Percentiles rank a stretch among this genome's conserved stretches.
These are phyloP conservation scores for Volvox carteri DNA, from an alignment of 163 green algal genomes.

Conservation along the genomic window DNA sequence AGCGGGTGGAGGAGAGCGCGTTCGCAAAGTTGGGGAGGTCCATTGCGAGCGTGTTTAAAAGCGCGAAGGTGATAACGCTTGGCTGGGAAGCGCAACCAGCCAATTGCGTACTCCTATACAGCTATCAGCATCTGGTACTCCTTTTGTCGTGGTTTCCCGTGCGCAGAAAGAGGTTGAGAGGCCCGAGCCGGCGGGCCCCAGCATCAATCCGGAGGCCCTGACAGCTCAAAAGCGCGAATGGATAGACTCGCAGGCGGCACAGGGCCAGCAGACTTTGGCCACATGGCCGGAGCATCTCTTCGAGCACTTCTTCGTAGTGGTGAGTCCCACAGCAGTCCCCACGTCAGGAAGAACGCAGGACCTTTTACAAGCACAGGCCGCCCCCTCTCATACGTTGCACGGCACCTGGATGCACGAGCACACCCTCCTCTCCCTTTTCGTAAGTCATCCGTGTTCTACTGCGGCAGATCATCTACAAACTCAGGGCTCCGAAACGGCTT, in stretches of 20 bases:
- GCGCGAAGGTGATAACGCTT: neutral
- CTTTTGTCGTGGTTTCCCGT: too few species aligned
- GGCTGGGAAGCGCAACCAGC: neutral
- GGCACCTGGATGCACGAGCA: too few species aligned
- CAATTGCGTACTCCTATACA: too few species aligned
- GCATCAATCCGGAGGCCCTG: conserved; percentile 76
- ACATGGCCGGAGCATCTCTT: conserved; percentile 72
- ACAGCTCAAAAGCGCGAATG: conserved; percentile 76
- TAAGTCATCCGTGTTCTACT: too few species aligned
- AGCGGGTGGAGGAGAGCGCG: conserved; percentile 6
- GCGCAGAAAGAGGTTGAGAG: conserved; percentile 34
- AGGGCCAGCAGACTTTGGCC: conserved; percentile 45
- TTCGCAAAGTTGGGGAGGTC: conserved; percentile 22
- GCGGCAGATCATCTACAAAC: too few species aligned
- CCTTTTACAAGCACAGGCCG: too few species aligned
- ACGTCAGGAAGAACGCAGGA: too few species aligned
- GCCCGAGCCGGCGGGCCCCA: neutral
- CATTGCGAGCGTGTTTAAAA: conserved; percentile 30
- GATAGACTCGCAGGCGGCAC: conserved; percentile 65
- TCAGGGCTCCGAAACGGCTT: too few species aligned
- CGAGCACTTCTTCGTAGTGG: conserved; percentile 76
- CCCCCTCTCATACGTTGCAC: too few species aligned
- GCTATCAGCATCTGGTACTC: too few species aligned
- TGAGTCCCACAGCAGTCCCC: conserved; percentile 17
- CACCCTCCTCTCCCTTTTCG: too few species aligned